phyloP scores from a whole-genome alignment of 2,329 filamentous ascomycete genomes.

The Ophiostoma angusticollis region DNA sequence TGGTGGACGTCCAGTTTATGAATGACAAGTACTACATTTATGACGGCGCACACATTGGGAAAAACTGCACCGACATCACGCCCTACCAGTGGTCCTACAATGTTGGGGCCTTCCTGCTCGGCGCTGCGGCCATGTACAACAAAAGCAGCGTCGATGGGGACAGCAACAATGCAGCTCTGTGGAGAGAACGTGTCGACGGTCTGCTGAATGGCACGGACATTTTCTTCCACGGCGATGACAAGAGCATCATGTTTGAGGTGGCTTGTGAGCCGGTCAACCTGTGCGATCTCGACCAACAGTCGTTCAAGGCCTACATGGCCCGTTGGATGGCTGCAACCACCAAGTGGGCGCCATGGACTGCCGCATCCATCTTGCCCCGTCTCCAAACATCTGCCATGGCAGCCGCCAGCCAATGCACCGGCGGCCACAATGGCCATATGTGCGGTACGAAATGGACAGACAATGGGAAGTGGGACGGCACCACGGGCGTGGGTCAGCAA shows the following conservation, averaged over 20 bases:
- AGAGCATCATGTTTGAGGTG: slow-evolving; percentile 49
- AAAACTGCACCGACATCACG: slow-evolving; percentile 44
- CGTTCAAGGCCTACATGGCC: slow-evolving; percentile 51
- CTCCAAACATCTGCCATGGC: slow-evolving; percentile 43
- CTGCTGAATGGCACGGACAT: slow-evolving; percentile 40
- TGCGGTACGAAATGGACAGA: slow-evolving; percentile 47
- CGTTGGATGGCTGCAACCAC: slow-evolving; percentile 50
- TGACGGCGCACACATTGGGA: slow-evolving; percentile 45
- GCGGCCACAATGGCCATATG: slow-evolving; percentile 42
- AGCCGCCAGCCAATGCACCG: slow-evolving; percentile 44
- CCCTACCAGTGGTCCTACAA: slow-evolving; percentile 60
- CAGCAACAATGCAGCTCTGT: slow-evolving; percentile 23
- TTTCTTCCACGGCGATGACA: slow-evolving; percentile 40
- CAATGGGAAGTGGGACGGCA: slow-evolving; percentile 37
- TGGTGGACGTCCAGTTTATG: slow-evolving; percentile 42
- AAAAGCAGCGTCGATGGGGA: slow-evolving; percentile 29
- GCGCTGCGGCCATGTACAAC: slow-evolving; percentile 58
- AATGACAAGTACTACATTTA: slow-evolving; percentile 44
- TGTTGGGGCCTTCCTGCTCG: slow-evolving; percentile 51
- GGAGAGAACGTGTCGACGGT: slow-evolving; percentile 45
- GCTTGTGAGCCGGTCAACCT: slow-evolving; percentile 49
- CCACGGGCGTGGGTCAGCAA: slow-evolving; percentile 53
- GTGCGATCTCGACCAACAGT: slow-evolving; percentile 50
- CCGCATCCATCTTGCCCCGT: slow-evolving; percentile 37
- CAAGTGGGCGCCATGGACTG: slow-evolving; percentile 50